These are phyloP conservation scores for Licmophora abbreviata DNA, from an alignment of 108 stramenopile species.

Conservation along the genomic window DNA sequence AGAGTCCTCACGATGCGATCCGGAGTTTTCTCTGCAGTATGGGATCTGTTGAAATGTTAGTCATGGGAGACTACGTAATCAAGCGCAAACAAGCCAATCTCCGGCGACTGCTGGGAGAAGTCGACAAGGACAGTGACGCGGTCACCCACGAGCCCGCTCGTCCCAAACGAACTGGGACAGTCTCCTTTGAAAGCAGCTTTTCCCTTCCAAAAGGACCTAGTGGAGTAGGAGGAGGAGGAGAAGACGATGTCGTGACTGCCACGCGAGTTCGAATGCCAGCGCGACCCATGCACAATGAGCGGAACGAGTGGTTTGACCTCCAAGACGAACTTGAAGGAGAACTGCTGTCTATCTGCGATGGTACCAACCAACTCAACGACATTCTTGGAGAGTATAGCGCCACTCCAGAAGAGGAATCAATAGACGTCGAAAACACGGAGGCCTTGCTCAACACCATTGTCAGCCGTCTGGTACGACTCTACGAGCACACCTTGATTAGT, in stretches of 20 bases:
- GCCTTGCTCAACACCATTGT: conserved; percentile 59
- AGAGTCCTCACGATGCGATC: conserved; percentile 81
- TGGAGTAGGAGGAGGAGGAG: conserved; percentile 13
- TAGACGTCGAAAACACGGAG: conserved; percentile 35
- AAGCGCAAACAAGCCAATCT: conserved; percentile 60
- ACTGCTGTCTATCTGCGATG: conserved; percentile 67
- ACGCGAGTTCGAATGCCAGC: conserved; percentile 74
- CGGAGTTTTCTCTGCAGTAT: conserved; percentile 77
- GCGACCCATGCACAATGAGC: conserved; percentile 66
- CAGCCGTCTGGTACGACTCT: conserved; percentile 59
- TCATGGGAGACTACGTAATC: conserved; percentile 80
- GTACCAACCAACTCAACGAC: conserved; percentile 56
- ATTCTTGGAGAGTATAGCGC: conserved; percentile 63
- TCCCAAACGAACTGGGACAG: conserved; percentile 57
- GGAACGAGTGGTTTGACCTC: conserved; percentile 63
- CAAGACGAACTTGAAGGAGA: conserved; percentile 82
- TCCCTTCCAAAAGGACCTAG: conserved; percentile 12
- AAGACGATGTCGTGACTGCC: conserved; percentile 28
- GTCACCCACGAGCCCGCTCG: conserved; percentile 39
- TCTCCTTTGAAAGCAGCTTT: conserved; percentile 47
- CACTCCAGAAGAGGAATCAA: conserved; percentile 31
- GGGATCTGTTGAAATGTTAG: conserved; percentile 79
- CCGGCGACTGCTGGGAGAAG: conserved; percentile 56
- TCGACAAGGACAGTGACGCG: conserved; percentile 21
- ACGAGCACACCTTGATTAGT: conserved; percentile 71